Percentiles rank a stretch among this genome's conserved stretches.
phyloP scores from a whole-genome alignment of 2,329 filamentous ascomycete genomes.

The Alternaria sp. region DNA sequence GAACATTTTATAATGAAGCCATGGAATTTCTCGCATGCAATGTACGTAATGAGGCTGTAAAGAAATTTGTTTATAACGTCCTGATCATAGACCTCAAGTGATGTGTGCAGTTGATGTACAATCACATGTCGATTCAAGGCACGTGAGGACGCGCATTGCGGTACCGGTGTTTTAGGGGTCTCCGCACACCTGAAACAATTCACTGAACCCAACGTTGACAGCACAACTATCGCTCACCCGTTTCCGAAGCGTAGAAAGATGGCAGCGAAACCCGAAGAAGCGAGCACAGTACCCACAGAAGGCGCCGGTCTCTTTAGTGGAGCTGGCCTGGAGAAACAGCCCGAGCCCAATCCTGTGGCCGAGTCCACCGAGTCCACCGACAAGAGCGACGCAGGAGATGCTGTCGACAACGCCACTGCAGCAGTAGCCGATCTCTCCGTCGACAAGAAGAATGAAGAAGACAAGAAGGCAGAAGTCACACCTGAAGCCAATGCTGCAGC shows the following conservation, averaged over 20 bases:
- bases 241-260: conserved; percentile 19
- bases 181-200: conserved; percentile 18
- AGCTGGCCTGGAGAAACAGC: conserved; percentile 28
- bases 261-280: conserved; percentile 31
- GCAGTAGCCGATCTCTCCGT: conserved; percentile 31
- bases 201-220: conserved; percentile 10
- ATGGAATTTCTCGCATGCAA: not conserved
- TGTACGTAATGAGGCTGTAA: not conserved
- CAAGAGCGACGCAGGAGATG: conserved; percentile 27
- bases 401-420: conserved; percentile 27
- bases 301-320: conserved; percentile 21
- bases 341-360: conserved; percentile 22
- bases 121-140: not conserved
- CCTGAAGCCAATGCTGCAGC: conserved; percentile 1
- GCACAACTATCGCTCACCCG: conserved; percentile 3
- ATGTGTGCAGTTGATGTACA: not conserved
- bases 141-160: conserved; percentile 12
- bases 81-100: not conserved
- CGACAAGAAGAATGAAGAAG: conserved; percentile 24
- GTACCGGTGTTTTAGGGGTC: conserved; percentile 23
- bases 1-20: not conserved
- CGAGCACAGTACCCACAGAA: conserved; percentile 24
- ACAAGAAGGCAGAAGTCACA: conserved; percentile 23
- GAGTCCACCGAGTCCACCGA: conserved; percentile 26
- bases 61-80: not conserved